Base-by-base conservation (phyloP, 371 early-diverging fungal genomes). In the Lichtheimia hyalospora region DNA sequence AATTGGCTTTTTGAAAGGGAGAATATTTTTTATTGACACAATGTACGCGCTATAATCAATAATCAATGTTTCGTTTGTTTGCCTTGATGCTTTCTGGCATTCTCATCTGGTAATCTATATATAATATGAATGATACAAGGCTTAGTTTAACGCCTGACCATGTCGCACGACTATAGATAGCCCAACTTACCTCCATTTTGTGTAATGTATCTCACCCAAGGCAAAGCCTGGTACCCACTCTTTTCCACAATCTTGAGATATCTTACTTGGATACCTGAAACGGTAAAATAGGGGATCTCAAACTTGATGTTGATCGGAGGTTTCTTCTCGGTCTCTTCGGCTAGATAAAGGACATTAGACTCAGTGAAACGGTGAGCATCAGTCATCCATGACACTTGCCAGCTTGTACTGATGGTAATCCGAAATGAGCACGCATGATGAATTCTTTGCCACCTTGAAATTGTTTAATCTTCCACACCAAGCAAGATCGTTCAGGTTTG, bases 181-280 rank as follows among this genome's bases (percentile, higher is more conserved):
- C 10, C 18, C 18, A 20, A 44, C 63, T 71, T 71, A 81, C 84
- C 84, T 71, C 98, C 96, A 67, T 98, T 95, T 68, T 96, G 96
- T n/a, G 99, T 97, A 58, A 98, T 97, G 68, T 98, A 98, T 53
- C 99, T 79, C 27, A 98, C 99, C 99, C 99, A 99, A 41, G 99
- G 99, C 62, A 97, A 84, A 4, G 98, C 97, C 69, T 96, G 96
- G 71, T 99, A 99, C 34, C 99, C 99, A 60, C 92, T 92, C 77
- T 96, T 96, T 71, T 99, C 99, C 49, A 96, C 95, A 63, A 99
- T 96, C 85, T 99, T 99, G 52, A 99, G 86, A 71, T 99, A 99
- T 64, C 98, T 87, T 21, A 99, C 99, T 79, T 97, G 97, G 63
- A 99, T 97, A 49, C 99, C 99, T 4, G 95, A 95, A 1, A 89